phyloP scores from a whole-genome alignment of 352 stramenopile genomes.

The Globisporangium mamillatum region DNA sequence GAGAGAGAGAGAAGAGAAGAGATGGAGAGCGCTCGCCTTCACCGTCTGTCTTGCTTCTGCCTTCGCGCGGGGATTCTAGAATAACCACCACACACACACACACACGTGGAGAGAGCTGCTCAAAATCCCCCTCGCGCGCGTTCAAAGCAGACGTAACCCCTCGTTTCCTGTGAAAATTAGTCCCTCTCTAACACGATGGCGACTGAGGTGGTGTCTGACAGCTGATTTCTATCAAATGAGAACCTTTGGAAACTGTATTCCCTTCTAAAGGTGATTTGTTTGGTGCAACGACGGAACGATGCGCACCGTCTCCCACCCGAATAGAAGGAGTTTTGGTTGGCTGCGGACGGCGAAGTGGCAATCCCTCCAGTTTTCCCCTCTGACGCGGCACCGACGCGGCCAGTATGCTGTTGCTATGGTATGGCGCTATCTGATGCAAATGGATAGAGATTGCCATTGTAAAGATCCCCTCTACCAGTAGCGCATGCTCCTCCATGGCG shows the following conservation, averaged over 20 bases:
- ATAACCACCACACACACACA: slow-evolving; percentile 23
- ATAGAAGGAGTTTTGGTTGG: slow-evolving; percentile 25
- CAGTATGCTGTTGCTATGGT: background rate
- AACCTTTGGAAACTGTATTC: background rate
- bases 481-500: background rate
- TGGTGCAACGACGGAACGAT: slow-evolving; percentile 4
- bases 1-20: background rate
- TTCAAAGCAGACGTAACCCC: slow-evolving; percentile 6
- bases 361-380: background rate
- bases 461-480: background rate
- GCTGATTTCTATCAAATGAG: background rate
- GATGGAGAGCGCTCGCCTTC: background rate
- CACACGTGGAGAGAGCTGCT: slow-evolving; percentile 6
- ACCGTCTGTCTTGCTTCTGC: background rate
- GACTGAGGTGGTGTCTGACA: background rate
- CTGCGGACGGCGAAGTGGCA: slow-evolving; percentile 8
- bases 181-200: background rate
- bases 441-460: background rate
- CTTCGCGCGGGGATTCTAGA: slow-evolving; percentile 22
- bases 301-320: slow-evolving; percentile 4
- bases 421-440: background rate
- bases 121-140: background rate
- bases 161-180: background rate
- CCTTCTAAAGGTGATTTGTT: background rate
- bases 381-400: background rate